Evolutionary conservation across 768 basidiomycete species (phyloP).

Genomic region (Clitopilus hobsonii): DNA sequence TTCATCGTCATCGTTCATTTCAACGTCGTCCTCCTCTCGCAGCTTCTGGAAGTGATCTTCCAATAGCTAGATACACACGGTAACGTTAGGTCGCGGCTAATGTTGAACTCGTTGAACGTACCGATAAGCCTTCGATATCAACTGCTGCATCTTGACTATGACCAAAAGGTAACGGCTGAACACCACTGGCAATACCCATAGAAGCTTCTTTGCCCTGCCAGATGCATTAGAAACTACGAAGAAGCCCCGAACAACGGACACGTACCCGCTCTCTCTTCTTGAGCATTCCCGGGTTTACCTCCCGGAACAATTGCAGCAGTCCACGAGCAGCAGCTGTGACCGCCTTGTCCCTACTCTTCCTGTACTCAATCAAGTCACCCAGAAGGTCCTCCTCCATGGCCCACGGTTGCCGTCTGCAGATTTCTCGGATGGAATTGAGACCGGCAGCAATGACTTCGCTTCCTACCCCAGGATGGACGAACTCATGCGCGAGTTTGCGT

Average conservation of each 20-base stretch:
- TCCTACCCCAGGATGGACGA: slow-evolving; percentile 95
- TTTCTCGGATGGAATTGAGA: slow-evolving; percentile 91
- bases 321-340: slow-evolving; percentile 88
- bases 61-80: slow-evolving; percentile 53
- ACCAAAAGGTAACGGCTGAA: slow-evolving; percentile 76
- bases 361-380: slow-evolving; percentile 89
- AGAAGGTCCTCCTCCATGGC: slow-evolving; percentile 94
- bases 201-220: slow-evolving; percentile 86
- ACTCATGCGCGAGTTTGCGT: slow-evolving; percentile 89
- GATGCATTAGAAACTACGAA: slow-evolving; percentile 7
- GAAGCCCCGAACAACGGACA: slow-evolving; percentile 2
- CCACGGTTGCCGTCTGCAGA: slow-evolving; percentile 94
- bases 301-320: slow-evolving; percentile 86
- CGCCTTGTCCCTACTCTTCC: slow-evolving; percentile 92
- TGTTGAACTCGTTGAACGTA: slow-evolving; percentile 44
- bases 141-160: slow-evolving; percentile 68
- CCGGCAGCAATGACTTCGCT: slow-evolving; percentile 95
- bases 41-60: slow-evolving; percentile 81
- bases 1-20: slow-evolving; percentile 47
- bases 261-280: slow-evolving; percentile 82
- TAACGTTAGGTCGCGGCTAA: too few relatives aligned
- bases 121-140: slow-evolving; percentile 87
- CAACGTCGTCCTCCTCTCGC: slow-evolving; percentile 57
- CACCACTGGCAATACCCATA: slow-evolving; percentile 64
- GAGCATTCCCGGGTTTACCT: slow-evolving; percentile 91